A percentile compares a stretch with the other conserved stretches of the same genome.
phyloP scores from a whole-genome alignment of 2,329 filamentous ascomycete species.

The Pseudopyricularia cyperi region DNA sequence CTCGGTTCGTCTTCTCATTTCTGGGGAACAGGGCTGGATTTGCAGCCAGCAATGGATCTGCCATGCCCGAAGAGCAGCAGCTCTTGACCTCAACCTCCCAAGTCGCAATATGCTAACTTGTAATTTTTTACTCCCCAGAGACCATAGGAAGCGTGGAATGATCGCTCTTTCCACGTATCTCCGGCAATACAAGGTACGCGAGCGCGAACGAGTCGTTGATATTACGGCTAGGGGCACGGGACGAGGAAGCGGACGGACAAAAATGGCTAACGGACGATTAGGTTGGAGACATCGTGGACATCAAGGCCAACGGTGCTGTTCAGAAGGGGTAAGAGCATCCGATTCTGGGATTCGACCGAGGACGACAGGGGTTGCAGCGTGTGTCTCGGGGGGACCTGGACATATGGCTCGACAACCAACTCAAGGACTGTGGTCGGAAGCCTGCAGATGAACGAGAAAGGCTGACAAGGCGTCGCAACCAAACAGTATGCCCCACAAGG shows the following conservation, averaged over 20 bases:
- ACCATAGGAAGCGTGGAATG: slow-evolving; percentile 91
- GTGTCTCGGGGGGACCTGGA: background rate
- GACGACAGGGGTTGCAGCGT: background rate
- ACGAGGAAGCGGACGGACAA: background rate
- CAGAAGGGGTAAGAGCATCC: slow-evolving; percentile 74
- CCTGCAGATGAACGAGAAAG: slow-evolving; percentile 1
- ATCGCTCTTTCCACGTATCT: slow-evolving; percentile 93
- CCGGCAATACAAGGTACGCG: slow-evolving; percentile 67
- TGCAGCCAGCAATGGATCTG: no score
- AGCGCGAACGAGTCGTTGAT: slow-evolving; percentile 3
- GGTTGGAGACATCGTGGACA: slow-evolving; percentile 98
- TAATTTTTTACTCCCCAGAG: no score
- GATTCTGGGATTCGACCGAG: no score
- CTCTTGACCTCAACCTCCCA: no score
- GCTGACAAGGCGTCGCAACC: slow-evolving; percentile 18
- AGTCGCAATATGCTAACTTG: no score
- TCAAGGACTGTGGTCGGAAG: slow-evolving; percentile 2
- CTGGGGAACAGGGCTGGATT: no score
- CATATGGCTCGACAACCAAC: background rate
- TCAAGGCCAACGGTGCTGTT: slow-evolving; percentile 96
- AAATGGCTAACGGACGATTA: slow-evolving; percentile 32
- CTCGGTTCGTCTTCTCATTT: slow-evolving; percentile 30
- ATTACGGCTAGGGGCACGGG: background rate
- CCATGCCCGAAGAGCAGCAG: no score
- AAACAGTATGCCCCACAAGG: slow-evolving; percentile 90